These are phyloP conservation scores for Pythium chondricola DNA, from an alignment of 352 stramenopile species.

Conservation along the genomic window DNA sequence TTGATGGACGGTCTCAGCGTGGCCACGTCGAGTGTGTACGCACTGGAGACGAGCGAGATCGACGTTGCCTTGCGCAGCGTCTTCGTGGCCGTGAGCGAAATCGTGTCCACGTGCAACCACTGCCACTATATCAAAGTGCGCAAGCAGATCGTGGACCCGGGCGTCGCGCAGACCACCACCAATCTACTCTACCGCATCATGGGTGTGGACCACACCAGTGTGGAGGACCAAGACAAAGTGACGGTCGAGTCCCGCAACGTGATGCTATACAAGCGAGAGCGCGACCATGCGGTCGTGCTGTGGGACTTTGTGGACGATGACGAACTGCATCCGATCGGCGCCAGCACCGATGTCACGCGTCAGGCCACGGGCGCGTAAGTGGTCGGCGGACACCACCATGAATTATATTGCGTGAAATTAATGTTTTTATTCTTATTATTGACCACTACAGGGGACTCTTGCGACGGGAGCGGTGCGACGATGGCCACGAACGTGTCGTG, in stretches of 20 bases:
- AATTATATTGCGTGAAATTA: neutral
- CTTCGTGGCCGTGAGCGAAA: constrained; percentile 22
- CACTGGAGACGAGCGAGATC: constrained; percentile 26
- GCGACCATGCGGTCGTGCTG: constrained; percentile 17
- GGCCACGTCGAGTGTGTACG: constrained; percentile 26
- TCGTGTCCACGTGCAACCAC: constrained; percentile 18
- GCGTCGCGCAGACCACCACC: neutral
- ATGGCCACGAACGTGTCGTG: constrained; percentile 5
- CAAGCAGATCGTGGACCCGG: constrained; percentile 7
- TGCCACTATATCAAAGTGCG: constrained; percentile 15
- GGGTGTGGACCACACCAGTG: constrained; percentile 1
- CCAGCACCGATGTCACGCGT: constrained; percentile 16
- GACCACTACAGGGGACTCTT: constrained; percentile 11
- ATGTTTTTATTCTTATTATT: no score
- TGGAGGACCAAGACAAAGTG: neutral
- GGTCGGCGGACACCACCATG: neutral
- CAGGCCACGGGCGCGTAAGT: constrained; percentile 9
- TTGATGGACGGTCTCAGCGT: neutral
- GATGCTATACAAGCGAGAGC: constrained; percentile 18
- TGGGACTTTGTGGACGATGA: constrained; percentile 29
- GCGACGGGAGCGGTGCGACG: constrained; percentile 5
- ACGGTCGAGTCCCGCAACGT: constrained; percentile 20
- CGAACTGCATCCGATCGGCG: constrained; percentile 18
- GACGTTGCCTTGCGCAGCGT: constrained; percentile 11
- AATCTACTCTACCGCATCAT: constrained; percentile 6